Base-by-base conservation (phyloP, 2,329 filamentous ascomycete species). In the Orbilia javanica region DNA sequence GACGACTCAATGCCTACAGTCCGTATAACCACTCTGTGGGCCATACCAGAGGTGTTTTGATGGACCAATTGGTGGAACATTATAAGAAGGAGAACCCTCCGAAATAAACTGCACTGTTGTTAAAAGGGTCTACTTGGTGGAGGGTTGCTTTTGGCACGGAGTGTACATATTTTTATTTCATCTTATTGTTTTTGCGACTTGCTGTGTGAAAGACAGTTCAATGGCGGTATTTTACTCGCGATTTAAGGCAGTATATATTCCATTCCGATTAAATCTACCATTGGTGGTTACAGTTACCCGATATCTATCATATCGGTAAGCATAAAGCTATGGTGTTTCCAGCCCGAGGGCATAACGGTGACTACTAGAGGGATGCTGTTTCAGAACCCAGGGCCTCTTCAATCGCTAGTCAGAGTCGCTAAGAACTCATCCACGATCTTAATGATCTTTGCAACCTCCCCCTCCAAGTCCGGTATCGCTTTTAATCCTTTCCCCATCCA, bases 401-500 rank as follows among this genome's bases (percentile, higher is more conserved):
- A 53, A 31, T 20, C 15, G 15, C 36, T 34, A 7, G 13, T 55
- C 29, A 72, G 31, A 4, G 52, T 64, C 18, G 3, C 64, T 6
- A 79, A 20, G 39, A 79, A 79, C 27, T 42, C 62, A 27, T 79
- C 70, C 31, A 68, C 75, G 36, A 74, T 70, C 22, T 65, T 62
- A 4, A 57, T 62, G 73, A 79, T 31, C 52, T 72, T 80, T 79
- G 5, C 62, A 74, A 67, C 52, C 60, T 81, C 79, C 36, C 53
- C 75, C 11, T 77, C 79, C 25, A 81, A 55, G 15, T 65, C 75
- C 1, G 75, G 75, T 34, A 79, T 55, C 7, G 78, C 76, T 20
- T 13, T 55, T 36, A 80, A 31, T n/a, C 42, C 79, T 50, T 74
- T 73, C 42, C 76, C 70, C 29, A 79, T 71, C 79, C 79, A 80